A percentile compares a stretch with the other conserved stretches of the same genome.
Evolutionary conservation across 2,329 filamentous ascomycete genomes (phyloP).

Genomic region (Ciborinia camelliae): DNA sequence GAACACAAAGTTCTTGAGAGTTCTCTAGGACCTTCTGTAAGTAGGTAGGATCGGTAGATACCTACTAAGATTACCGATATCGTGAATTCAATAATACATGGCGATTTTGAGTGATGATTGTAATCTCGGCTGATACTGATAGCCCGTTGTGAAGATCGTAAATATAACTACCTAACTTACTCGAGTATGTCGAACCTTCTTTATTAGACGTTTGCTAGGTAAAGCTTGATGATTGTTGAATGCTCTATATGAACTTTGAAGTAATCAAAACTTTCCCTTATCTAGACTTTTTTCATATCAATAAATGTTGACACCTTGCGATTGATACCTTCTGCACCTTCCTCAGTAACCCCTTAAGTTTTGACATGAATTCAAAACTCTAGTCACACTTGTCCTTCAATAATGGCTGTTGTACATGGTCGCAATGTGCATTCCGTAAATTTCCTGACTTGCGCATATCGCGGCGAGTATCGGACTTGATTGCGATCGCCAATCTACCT

Average conservation of each 20-base stretch:
- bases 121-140: neutral
- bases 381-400: neutral
- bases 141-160: neutral
- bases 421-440: neutral
- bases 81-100: neutral
- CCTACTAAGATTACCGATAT: neutral
- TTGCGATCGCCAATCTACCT: neutral
- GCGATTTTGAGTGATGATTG: neutral
- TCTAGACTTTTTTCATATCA: neutral
- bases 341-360: neutral
- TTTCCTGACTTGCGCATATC: slow-evolving; percentile 10
- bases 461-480: slow-evolving; percentile 15
- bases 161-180: neutral
- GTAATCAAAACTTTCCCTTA: neutral
- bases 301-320: neutral
- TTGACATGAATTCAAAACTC: neutral
- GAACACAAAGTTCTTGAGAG: neutral
- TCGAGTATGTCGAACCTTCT: neutral
- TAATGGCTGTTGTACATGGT: neutral
- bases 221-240: neutral
- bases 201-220: too few species aligned
- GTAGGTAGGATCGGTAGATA: neutral
- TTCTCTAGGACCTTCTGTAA: neutral
- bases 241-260: neutral
- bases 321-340: neutral